phyloP scores from a whole-genome alignment of 2,329 filamentous ascomycete genomes.

The Herpomyces periplanetae region DNA sequence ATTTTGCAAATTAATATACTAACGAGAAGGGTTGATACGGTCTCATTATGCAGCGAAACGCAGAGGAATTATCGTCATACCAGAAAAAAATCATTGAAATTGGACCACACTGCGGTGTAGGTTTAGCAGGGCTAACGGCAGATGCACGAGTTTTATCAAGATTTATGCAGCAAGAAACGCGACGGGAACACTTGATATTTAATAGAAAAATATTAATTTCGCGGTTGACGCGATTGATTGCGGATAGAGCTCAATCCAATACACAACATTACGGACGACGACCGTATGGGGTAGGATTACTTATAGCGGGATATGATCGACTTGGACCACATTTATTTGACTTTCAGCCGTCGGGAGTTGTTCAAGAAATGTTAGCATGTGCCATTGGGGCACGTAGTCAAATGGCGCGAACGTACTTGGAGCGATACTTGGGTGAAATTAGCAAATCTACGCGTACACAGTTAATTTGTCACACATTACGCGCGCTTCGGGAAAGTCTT shows the following conservation, averaged over 20 bases:
- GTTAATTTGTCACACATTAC: conserved; percentile 56
- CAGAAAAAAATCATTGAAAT: conserved; percentile 96
- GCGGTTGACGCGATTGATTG: conserved; percentile 61
- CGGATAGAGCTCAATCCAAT: conserved; percentile 83
- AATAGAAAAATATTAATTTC: conserved; percentile 67
- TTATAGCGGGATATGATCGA: conserved; percentile 77
- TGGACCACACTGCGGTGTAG: conserved; percentile 76
- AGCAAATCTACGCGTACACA: conserved; percentile 35
- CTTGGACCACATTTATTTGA: conserved; percentile 83
- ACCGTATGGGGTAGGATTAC: conserved; percentile 69
- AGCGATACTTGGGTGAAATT: conserved; percentile 61
- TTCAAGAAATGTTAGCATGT: conserved; percentile 82
- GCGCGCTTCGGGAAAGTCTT: conserved; percentile 71
- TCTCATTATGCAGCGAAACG: conserved; percentile 82
- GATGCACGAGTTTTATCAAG: conserved; percentile 96
- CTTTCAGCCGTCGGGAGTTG: conserved; percentile 84
- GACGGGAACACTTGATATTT: conserved; percentile 78
- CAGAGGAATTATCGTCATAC: conserved; percentile 95
- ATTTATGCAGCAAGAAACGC: conserved; percentile 98
- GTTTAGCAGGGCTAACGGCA: conserved; percentile 79
- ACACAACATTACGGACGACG: conserved; percentile 90
- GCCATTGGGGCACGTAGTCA: conserved; percentile 83
- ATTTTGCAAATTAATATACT: too few relatives aligned
- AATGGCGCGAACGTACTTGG: conserved; percentile 88
- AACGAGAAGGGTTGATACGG: too few relatives aligned